A percentile compares a stretch with the other conserved stretches of the same genome.
Conservation (phyloP, 805 yeast genomes). For the Myxozyma mucilagina region DNA sequence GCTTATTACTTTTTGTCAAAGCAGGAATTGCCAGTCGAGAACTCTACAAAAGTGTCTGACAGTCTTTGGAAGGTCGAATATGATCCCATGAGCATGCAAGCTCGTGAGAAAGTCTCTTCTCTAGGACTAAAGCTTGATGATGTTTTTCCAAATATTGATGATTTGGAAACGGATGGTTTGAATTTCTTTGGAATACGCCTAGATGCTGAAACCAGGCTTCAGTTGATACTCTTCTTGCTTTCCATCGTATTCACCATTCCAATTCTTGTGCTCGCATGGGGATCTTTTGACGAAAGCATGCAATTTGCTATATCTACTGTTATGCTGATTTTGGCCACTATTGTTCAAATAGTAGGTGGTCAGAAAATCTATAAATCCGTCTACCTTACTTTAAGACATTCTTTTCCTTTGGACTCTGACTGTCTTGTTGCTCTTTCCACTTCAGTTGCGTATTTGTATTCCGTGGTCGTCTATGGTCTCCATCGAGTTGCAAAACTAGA, state of each 20-base stretch:
- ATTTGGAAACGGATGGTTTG: neutral
- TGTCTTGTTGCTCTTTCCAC: constrained; percentile 22
- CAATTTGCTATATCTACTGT: neutral
- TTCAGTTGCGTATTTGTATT: constrained; percentile 15
- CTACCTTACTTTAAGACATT: neutral
- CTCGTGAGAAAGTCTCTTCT: constrained; percentile 8
- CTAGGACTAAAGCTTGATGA: constrained; percentile 9
- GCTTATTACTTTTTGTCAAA: too few species aligned
- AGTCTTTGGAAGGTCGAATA: constrained; percentile 2
- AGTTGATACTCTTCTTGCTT: neutral
- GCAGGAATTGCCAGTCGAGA: too few species aligned
- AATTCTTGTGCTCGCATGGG: constrained; percentile 25
- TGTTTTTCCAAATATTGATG: constrained; percentile 5
- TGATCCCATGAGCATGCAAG: constrained; percentile 1
- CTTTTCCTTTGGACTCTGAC: constrained; percentile 13
- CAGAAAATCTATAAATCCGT: constrained; percentile 12
- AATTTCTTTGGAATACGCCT: neutral
- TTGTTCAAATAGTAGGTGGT: constrained; percentile 15
- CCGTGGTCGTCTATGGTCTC: constrained; percentile 9
- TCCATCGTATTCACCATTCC: constrained; percentile 16
- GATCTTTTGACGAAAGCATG: neutral
- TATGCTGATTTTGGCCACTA: constrained; percentile 13
- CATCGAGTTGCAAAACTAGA: neutral
- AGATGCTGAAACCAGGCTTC: neutral
- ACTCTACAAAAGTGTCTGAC: neutral